These are phyloP conservation scores for Hymenoscyphus fraxineus DNA, from an alignment of 2,329 filamentous ascomycete genomes.

Conservation along the genomic window DNA sequence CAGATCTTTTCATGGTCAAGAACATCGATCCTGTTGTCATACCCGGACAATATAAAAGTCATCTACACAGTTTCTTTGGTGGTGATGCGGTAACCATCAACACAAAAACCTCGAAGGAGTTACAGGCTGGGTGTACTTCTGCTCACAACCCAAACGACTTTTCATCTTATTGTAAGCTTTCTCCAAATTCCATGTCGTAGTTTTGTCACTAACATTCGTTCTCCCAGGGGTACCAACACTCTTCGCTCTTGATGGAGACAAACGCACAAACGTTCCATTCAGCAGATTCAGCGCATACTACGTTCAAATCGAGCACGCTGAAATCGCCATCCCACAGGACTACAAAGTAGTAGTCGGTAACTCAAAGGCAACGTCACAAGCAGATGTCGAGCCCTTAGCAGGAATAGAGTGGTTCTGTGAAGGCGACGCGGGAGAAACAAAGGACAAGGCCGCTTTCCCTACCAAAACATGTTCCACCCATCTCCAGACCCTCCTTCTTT, in stretches of 20 bases:
- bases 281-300: slow-evolving; percentile 46
- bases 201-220: not conserved
- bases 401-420: slow-evolving; percentile 39
- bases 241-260: slow-evolving; percentile 34
- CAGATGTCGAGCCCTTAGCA: slow-evolving; percentile 33
- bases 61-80: slow-evolving; percentile 44
- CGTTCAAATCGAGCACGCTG: slow-evolving; percentile 40
- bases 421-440: slow-evolving; percentile 25
- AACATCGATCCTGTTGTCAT: slow-evolving; percentile 44
- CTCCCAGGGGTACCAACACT: slow-evolving; percentile 41
- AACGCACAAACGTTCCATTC: slow-evolving; percentile 35
- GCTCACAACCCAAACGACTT: slow-evolving; percentile 46
- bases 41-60: slow-evolving; percentile 40
- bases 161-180: slow-evolving; percentile 40
- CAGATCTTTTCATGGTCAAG: slow-evolving; percentile 39
- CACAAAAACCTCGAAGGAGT: slow-evolving; percentile 35
- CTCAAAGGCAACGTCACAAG: slow-evolving; percentile 35
- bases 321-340: slow-evolving; percentile 44
- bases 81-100: slow-evolving; percentile 41
- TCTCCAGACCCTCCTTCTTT: slow-evolving; percentile 43
- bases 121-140: slow-evolving; percentile 43
- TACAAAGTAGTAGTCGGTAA: slow-evolving; percentile 41
- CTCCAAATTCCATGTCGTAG: not conserved
- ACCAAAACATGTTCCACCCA: slow-evolving; percentile 39
- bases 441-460: slow-evolving; percentile 33